A percentile compares a stretch with the other conserved stretches of the same genome.
Conservation (phyloP, 2,329 filamentous ascomycete genomes). For the Phaeomoniella chlamydospora region DNA sequence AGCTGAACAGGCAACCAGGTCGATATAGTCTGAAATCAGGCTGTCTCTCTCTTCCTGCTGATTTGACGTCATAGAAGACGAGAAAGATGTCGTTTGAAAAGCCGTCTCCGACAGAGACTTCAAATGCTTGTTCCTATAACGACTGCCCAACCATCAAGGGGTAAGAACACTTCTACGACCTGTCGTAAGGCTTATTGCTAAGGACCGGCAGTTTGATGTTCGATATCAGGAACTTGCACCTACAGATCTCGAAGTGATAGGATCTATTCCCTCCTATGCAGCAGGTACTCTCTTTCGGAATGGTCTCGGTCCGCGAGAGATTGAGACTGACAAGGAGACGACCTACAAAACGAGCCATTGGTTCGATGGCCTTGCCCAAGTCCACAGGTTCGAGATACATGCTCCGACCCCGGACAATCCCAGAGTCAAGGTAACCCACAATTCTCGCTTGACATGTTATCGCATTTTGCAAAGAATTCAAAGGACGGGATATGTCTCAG, state of each 20-base stretch:
- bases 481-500: constrained; percentile 20
- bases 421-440: constrained; percentile 22
- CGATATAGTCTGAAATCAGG: no score
- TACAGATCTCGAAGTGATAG: constrained; percentile 18
- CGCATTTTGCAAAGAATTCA: constrained; percentile 21
- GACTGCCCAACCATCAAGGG: no score
- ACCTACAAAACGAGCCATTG: constrained; percentile 21
- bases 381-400: constrained; percentile 23
- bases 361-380: constrained; percentile 27
- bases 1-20: no score
- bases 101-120: no score
- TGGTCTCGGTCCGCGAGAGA: constrained; percentile 23
- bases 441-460: constrained; percentile 23
- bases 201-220: constrained; percentile 18
- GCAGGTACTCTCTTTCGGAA: constrained; percentile 24
- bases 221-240: constrained; percentile 17
- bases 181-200: neutral
- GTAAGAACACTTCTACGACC: no score
- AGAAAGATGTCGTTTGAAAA: no score
- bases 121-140: no score
- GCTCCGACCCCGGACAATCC: neutral
- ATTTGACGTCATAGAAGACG: no score
- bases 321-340: constrained; percentile 18
- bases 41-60: no score
- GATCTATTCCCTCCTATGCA: constrained; percentile 23